Conservation (phyloP, 2,329 filamentous ascomycete genomes). For the Cladosporium cucumerinum region DNA sequence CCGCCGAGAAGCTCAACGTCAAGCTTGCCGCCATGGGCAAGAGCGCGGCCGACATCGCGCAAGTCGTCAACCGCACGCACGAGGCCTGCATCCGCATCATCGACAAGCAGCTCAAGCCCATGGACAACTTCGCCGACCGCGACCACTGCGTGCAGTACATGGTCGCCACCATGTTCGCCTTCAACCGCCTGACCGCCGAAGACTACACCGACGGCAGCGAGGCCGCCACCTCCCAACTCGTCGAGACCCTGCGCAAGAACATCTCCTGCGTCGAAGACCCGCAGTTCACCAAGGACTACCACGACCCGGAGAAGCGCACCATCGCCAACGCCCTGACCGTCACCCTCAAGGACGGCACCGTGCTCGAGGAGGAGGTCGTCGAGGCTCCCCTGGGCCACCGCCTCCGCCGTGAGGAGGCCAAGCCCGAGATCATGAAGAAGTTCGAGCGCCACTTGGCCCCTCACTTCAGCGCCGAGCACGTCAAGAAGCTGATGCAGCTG, state of each 20-base stretch:
- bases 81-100: constrained; percentile 99
- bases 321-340: constrained; percentile 97
- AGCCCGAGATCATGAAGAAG: constrained; percentile 94
- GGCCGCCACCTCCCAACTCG: constrained; percentile 81
- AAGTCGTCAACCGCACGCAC: constrained; percentile 90
- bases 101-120: constrained; percentile 99
- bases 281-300: constrained; percentile 92
- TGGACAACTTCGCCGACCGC: constrained; percentile 99
- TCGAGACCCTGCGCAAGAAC: constrained; percentile 87
- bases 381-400: constrained; percentile 94
- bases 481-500: constrained; percentile 78
- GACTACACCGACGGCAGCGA: constrained; percentile 93
- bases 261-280: constrained; percentile 97
- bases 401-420: constrained; percentile 88
- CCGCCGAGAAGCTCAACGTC: constrained; percentile 81
- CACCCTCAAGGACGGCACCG: constrained; percentile 87
- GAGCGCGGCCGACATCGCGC: constrained; percentile 89
- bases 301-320: constrained; percentile 86
- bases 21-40: constrained; percentile 82
- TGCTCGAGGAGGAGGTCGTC: constrained; percentile 84
- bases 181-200: constrained; percentile 85
- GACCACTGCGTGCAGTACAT: constrained; percentile 99
- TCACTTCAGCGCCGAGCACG: constrained; percentile 73
- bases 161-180: constrained; percentile 92
- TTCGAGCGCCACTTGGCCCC: constrained; percentile 87